Base-by-base conservation (phyloP, 1,139 yeast genomes). In the Trichomonascaceae sp. region DNA sequence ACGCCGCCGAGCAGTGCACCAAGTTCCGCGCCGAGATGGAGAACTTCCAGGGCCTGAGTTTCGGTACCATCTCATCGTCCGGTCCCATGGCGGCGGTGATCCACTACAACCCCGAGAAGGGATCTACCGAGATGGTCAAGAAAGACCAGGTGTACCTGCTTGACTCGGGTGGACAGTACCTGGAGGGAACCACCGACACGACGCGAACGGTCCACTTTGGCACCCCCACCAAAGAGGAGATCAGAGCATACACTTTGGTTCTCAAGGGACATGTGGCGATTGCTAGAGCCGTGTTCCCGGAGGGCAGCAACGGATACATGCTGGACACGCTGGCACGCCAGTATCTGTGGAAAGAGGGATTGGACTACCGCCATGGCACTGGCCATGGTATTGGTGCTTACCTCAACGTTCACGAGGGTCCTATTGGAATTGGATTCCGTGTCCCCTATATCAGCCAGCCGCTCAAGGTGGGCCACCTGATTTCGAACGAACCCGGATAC, bases 311-410 rank as follows among this genome's bases (percentile, higher is more conserved):
- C 16, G 98, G 98, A 2, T 72, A 69, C 49, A 71, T 72, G 57
- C 70, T 92, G 37, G 99, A 92, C 54, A 67, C 77, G 2, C 65
- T 87, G 38, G 98, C 98, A 1, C 75, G 99, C 52, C 97, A 87
- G 59, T 71, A 56, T 52, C 64, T 92, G 47, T 89, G 98, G 98
- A 60, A 68, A 27, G 58, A 74, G 34, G 96, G 96, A 1, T 65
- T 89, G 36, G 96, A 92, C 58, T 92, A 89, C 58, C 74, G 79
- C 36, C 99, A 92, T 56, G 97, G 98, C 18, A 92, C 98, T 1
- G 92, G 96, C 1, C 99, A 92, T 56, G 98, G 98, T n/a, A 75
- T 92, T 34, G 98, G 96, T 3, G 67, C 93, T 1, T 89, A 65
- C 52, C 69, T 92, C 43, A 89, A 89, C 51, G 98, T 89, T 28